Evolutionary conservation across 345 rosid genomes (phyloP), one percentile per base, ranked within the genome.

Genomic region (Aquilaria yunnanensis): DNA sequence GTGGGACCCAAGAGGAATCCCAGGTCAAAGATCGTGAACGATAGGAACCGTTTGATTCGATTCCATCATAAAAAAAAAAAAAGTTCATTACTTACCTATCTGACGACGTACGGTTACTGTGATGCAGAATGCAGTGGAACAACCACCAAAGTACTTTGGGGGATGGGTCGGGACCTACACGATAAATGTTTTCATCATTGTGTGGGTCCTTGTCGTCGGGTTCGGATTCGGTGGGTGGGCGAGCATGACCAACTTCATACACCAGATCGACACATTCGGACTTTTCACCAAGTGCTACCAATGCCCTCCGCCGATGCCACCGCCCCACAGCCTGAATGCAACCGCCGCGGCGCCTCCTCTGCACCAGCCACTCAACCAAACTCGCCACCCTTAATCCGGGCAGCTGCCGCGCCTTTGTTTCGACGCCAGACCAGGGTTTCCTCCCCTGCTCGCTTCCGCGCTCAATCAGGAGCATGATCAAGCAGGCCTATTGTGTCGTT

Each of bases 141-240:
- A 80, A 65, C 99, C 99, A 1, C 85, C 97, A 0, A 88, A 67
- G 76, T 86, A 66, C 16, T 59, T 86, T 9, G 99, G 96, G 2
- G 59, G 86, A 74, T 94, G 99, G 99, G 83, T 80, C 0, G 99
- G 99, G 59, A 56, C 97, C 1, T 94, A 67, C 81, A 75, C 90
- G 57, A 82, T 90, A 52, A 94, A 94, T 63, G 71, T 80, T 2
- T 85, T 88, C 29, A 72, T 94, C n/a, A 95, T 90, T 6, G 95
- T 87, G 37, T 94, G 99, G 99, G 99, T 94, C 7, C 69, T 86
- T 0, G 74, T 94, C 31, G 92, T 94, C 11, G 99, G 99, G 56
- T 94, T 94, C 29, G 99, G 97, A 61, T 94, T 94, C 10, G 97
- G 99, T 57, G 99, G 99, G 5, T 90, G 99, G 99, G 97, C 97